These are phyloP conservation scores for Neurospora sp. DNA, from an alignment of 495 filamentous ascomycete species.

Conservation along the genomic window DNA sequence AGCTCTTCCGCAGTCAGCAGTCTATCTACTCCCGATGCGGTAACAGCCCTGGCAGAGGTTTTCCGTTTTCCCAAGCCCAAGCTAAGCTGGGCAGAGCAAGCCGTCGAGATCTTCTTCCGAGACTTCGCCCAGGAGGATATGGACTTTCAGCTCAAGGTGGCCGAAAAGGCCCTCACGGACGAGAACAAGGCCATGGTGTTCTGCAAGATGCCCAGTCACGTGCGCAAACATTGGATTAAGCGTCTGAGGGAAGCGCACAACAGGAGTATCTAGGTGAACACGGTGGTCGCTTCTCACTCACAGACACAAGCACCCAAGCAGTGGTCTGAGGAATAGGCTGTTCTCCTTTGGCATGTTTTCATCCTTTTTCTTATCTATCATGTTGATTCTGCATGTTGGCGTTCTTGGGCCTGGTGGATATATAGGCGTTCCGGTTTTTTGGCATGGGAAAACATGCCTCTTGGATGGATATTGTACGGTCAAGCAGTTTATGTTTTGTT, in stretches of 20 bases:
- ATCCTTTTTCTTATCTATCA: not conserved
- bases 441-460: not conserved
- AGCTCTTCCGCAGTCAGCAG: constrained; percentile 14
- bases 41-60: constrained; percentile 23
- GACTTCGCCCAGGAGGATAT: constrained; percentile 38
- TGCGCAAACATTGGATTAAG: constrained; percentile 39
- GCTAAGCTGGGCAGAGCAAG: constrained; percentile 36
- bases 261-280: constrained; percentile 18
- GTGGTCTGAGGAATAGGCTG: not conserved
- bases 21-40: constrained; percentile 7
- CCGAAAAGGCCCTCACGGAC: constrained; percentile 40
- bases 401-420: not conserved
- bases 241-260: constrained; percentile 37
- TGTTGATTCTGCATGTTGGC: not conserved
- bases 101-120: constrained; percentile 39
- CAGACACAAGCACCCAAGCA: not conserved
- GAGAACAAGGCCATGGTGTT: constrained; percentile 45
- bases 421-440: not conserved
- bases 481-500: not conserved
- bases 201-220: constrained; percentile 36
- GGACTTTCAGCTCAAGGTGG: constrained; percentile 41
- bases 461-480: not conserved
- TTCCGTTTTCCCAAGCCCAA: constrained; percentile 7
- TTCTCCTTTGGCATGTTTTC: not conserved
- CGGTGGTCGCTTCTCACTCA: not conserved